Percentiles rank a stretch among this genome's conserved stretches.
Conservation (phyloP, 805 yeast species). For the Nakazawaea laoshanensis region DNA sequence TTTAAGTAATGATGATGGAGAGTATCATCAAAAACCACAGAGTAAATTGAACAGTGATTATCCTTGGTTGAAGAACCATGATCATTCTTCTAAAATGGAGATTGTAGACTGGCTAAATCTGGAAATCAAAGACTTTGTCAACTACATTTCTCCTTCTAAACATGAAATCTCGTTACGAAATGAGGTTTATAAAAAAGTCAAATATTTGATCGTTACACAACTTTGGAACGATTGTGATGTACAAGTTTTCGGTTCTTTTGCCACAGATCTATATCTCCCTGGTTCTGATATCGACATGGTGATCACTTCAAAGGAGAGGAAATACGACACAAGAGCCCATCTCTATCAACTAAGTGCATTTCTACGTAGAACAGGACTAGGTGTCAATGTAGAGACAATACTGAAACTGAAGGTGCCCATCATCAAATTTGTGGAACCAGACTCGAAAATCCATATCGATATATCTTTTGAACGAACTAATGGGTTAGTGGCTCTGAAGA, state of each 20-base stretch:
- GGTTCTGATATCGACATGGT: conserved; percentile 97
- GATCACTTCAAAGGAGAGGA: conserved; percentile 52
- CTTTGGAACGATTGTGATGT: conserved; percentile 77
- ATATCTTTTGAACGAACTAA: conserved; percentile 81
- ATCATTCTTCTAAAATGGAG: conserved; percentile 68
- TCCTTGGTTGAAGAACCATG: conserved; percentile 78
- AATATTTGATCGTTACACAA: conserved; percentile 36
- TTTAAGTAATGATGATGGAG: conserved; percentile 34
- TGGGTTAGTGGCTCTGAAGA: conserved; percentile 75
- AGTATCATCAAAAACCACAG: conserved; percentile 17
- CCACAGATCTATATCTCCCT: conserved; percentile 88
- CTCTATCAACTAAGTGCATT: conserved; percentile 68
- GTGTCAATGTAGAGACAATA: conserved; percentile 71
- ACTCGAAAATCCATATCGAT: conserved; percentile 69
- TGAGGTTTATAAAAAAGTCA: conserved; percentile 50
- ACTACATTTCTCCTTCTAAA: conserved; percentile 77
- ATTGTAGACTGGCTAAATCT: conserved; percentile 80
- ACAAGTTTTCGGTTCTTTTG: conserved; percentile 88
- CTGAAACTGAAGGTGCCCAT: conserved; percentile 92
- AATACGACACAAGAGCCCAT: conserved; percentile 52
- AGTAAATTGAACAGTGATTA: conserved; percentile 27
- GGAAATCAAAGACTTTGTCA: conserved; percentile 79
- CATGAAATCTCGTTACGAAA: conserved; percentile 66
- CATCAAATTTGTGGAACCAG: conserved; percentile 77
- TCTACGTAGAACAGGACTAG: conserved; percentile 52